These are phyloP conservation scores for Hemisphaericaspora nanyangensis DNA, from an alignment of 805 yeast species.

Conservation along the genomic window DNA sequence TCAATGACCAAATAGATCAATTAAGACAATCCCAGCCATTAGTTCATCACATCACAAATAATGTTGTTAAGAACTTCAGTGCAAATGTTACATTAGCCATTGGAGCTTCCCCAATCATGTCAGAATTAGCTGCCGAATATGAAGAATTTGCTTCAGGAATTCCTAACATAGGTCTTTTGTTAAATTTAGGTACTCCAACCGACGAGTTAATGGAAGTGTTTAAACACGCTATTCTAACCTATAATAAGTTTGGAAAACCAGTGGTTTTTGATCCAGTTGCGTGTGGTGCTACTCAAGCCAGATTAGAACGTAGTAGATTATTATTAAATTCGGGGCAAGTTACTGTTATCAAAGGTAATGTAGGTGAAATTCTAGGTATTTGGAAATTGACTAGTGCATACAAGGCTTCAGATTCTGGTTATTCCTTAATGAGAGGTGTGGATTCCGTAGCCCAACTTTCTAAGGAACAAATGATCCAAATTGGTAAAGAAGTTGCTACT, in stretches of 20 bases:
- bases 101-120: slow-evolving; percentile 89
- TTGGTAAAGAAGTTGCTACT: slow-evolving; percentile 48
- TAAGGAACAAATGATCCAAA: slow-evolving; percentile 25
- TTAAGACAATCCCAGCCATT: slow-evolving; percentile 46
- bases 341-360: slow-evolving; percentile 77
- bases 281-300: slow-evolving; percentile 70
- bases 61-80: slow-evolving; percentile 82
- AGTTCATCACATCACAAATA: slow-evolving; percentile 84
- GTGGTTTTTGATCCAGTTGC: slow-evolving; percentile 92
- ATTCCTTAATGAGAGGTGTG: slow-evolving; percentile 64
- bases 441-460: slow-evolving; percentile 41
- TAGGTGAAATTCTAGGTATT: slow-evolving; percentile 76
- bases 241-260: slow-evolving; percentile 55
- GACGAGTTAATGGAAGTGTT: slow-evolving; percentile 40
- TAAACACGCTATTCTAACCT: slow-evolving; percentile 50
- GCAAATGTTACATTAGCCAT: slow-evolving; percentile 83
- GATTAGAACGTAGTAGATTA: slow-evolving; percentile 45
- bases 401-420: slow-evolving; percentile 16
- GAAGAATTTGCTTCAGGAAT: slow-evolving; percentile 53
- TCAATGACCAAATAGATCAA: slow-evolving; percentile 1
- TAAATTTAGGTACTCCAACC: slow-evolving; percentile 75
- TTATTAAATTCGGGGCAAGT: slow-evolving; percentile 56
- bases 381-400: slow-evolving; percentile 26
- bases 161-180: slow-evolving; percentile 52
- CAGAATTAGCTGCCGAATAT: slow-evolving; percentile 67